Conservation (phyloP, 2,329 filamentous ascomycete species). For the Penicillium psychrosexuale region DNA sequence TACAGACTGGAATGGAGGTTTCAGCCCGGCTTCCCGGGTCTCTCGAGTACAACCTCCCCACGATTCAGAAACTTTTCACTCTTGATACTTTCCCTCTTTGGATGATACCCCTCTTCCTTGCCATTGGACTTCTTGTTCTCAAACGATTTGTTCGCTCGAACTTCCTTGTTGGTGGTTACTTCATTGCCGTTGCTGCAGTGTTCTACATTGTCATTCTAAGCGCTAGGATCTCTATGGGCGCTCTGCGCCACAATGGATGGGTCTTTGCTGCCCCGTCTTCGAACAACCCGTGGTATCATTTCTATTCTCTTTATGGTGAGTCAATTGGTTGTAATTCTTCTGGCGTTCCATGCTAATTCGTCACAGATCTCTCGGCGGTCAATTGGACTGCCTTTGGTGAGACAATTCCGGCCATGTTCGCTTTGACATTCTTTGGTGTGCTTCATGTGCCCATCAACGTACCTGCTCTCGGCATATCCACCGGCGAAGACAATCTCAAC, state of each 20-base stretch:
- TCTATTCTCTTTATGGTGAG: conserved; percentile 91
- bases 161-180: conserved; percentile 82
- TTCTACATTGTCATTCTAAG: conserved; percentile 46
- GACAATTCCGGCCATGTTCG: conserved; percentile 90
- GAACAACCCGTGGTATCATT: conserved; percentile 92
- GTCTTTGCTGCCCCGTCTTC: conserved; percentile 83
- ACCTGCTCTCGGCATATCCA: conserved; percentile 83
- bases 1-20: conserved; percentile 89
- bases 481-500: conserved; percentile 86
- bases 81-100: conserved; percentile 76
- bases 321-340: neutral
- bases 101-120: conserved; percentile 73
- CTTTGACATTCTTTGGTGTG: conserved; percentile 94
- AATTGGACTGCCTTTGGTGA: conserved; percentile 80
- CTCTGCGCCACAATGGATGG: conserved; percentile 74
- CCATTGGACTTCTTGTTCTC: conserved; percentile 70
- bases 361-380: conserved; percentile 71
- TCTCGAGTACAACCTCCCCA: conserved; percentile 75
- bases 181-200: conserved; percentile 71
- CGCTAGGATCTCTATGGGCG: conserved; percentile 63
- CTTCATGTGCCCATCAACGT: conserved; percentile 98
- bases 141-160: conserved; percentile 76
- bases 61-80: conserved; percentile 69
- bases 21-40: conserved; percentile 84
- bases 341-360: conserved; percentile 5